Evolutionary conservation across 1,284 basidiomycete species (phyloP).

Genomic region (Apiotrichum brassicae): DNA sequence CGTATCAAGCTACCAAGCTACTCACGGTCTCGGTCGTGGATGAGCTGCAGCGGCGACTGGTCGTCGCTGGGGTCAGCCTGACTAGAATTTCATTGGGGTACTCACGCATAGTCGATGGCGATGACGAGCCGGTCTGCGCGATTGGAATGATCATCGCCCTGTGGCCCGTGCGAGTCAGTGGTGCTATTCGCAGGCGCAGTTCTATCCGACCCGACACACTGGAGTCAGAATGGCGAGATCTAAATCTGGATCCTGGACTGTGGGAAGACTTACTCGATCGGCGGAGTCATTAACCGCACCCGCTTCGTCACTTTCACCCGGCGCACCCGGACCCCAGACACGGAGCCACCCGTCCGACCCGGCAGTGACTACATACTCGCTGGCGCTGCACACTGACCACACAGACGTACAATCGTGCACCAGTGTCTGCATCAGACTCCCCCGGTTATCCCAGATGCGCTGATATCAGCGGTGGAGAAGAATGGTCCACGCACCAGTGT

Average conservation of each 20-base stretch:
- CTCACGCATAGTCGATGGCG: conserved; percentile 28
- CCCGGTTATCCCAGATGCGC: conserved; percentile 20
- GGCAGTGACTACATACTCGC: conserved; percentile 31
- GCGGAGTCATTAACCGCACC: no score
- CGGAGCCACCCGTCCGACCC: conserved; percentile 32
- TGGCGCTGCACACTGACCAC: conserved; percentile 33
- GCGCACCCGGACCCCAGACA: no score
- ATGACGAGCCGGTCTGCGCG: conserved; percentile 11
- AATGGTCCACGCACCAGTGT: conserved; percentile 21
- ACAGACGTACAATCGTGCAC: conserved; percentile 24
- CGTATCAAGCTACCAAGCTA: no score
- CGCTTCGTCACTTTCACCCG: no score
- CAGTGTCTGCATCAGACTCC: conserved; percentile 10
- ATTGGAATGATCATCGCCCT: no score
- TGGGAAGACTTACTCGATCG: no score
- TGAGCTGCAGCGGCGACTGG: conserved; percentile 20
- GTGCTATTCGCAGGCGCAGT: no score
- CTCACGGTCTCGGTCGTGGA: neutral
- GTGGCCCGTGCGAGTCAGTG: no score
- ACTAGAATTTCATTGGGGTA: neutral
- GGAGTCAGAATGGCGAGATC: no score
- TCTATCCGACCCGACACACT: no score
- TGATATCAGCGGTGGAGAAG: neutral
- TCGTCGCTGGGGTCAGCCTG: conserved; percentile 26
- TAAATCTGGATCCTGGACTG: no score